phyloP scores from a whole-genome alignment of 192 early-diverging fungal species.

The Globomyces pollinis-pini region DNA sequence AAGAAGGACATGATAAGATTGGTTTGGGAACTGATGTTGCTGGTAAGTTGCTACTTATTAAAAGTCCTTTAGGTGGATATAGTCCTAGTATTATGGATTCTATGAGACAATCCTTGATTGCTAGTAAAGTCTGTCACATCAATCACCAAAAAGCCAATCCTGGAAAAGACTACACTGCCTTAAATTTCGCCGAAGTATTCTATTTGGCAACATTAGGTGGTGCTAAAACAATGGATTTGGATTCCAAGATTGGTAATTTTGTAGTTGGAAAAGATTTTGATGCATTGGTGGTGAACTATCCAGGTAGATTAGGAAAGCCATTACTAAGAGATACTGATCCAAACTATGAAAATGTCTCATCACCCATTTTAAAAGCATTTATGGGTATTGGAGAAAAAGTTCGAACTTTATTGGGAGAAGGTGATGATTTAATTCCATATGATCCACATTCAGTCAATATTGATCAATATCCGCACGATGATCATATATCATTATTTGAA shows the following conservation, averaged over 20 bases:
- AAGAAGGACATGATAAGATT: slow-evolving; percentile 53
- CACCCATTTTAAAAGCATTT: no score
- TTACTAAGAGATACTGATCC: background rate
- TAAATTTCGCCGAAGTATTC: slow-evolving; percentile 64
- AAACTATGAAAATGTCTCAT: slow-evolving; percentile 9
- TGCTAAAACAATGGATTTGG: slow-evolving; percentile 69
- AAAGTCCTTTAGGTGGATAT: no score
- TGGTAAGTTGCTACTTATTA: no score
- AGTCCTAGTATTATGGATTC: slow-evolving; percentile 78
- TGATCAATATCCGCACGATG: slow-evolving; percentile 59
- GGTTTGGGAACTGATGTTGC: slow-evolving; percentile 85
- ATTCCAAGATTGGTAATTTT: slow-evolving; percentile 74
- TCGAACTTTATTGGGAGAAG: no score
- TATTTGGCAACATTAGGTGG: slow-evolving; percentile 90
- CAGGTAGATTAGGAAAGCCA: background rate
- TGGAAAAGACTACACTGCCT: slow-evolving; percentile 29
- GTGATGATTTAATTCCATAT: no score
- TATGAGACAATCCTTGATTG: slow-evolving; percentile 71
- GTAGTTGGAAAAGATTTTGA: slow-evolving; percentile 83
- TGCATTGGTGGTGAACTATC: slow-evolving; percentile 67
- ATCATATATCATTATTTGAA: slow-evolving; percentile 54
- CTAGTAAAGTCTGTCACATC: slow-evolving; percentile 59
- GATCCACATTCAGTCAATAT: no score
- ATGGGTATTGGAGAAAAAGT: no score
- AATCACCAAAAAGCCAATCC: slow-evolving; percentile 7